Conservation (phyloP, 2,329 filamentous ascomycete species). For the Sporothrix mexicana region DNA sequence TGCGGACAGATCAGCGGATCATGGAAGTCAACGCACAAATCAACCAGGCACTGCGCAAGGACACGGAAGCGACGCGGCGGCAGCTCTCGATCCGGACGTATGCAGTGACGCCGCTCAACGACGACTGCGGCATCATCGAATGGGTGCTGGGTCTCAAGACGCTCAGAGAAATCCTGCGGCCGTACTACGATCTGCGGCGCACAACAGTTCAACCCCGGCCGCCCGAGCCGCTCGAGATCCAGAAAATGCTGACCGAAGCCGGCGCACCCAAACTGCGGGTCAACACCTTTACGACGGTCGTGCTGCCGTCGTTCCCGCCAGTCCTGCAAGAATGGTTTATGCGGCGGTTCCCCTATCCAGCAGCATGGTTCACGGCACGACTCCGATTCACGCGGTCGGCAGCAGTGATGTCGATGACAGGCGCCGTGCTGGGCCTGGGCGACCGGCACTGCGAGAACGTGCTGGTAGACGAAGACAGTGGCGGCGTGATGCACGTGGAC, state of each 20-base stretch:
- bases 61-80: constrained; percentile 86
- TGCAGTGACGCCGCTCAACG: constrained; percentile 92
- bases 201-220: constrained; percentile 76
- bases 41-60: constrained; percentile 89
- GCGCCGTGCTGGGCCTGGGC: constrained; percentile 89
- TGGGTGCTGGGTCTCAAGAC: constrained; percentile 98
- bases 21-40: constrained; percentile 99
- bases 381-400: constrained; percentile 90
- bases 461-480: constrained; percentile 89
- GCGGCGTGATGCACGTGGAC: constrained; percentile 95
- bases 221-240: constrained; percentile 72
- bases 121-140: constrained; percentile 97
- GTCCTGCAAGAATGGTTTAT: constrained; percentile 95
- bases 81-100: constrained; percentile 97
- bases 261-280: constrained; percentile 63
- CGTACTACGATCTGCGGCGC: constrained; percentile 59
- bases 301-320: constrained; percentile 73
- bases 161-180: constrained; percentile 79
- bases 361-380: constrained; percentile 87
- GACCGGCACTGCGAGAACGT: constrained; percentile 98
- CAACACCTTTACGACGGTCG: constrained; percentile 71
- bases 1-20: constrained; percentile 94
- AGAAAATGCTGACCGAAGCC: constrained; percentile 67
- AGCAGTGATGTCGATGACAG: constrained; percentile 99
- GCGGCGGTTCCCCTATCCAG: constrained; percentile 91